These are phyloP conservation scores for Candida rishiriensis DNA, from an alignment of 805 yeast species.

Conservation along the genomic window DNA sequence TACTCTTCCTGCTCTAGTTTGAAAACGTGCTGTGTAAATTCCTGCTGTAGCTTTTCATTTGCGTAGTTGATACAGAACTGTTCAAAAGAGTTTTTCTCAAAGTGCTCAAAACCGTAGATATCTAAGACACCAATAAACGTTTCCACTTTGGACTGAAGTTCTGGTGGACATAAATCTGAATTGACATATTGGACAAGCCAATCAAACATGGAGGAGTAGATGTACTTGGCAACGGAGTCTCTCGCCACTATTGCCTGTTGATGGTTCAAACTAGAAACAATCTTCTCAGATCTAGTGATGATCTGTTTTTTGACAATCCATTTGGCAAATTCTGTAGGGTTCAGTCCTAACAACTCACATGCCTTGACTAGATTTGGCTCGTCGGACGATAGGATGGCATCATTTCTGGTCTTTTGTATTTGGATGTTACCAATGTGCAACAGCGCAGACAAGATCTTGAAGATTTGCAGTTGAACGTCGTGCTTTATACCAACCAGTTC, in stretches of 20 bases:
- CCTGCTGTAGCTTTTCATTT: conserved; percentile 94
- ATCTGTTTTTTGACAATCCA: conserved; percentile 94
- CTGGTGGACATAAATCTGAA: conserved; percentile 73
- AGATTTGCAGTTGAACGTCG: conserved; percentile 60
- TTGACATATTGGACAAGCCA: conserved; percentile 90
- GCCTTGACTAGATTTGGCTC: conserved; percentile 83
- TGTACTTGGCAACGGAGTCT: conserved; percentile 94
- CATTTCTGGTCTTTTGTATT: conserved; percentile 76
- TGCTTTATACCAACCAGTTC: conserved; percentile 68
- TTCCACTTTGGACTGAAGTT: conserved; percentile 50
- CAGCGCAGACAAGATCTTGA: conserved; percentile 78
- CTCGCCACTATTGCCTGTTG: conserved; percentile 87
- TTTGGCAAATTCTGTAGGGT: conserved; percentile 68
- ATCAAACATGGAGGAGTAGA: conserved; percentile 88
- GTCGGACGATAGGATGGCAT: conserved; percentile 76
- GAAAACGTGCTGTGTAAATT: conserved; percentile 95
- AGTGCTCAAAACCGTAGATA: conserved; percentile 97
- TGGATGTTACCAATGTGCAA: conserved; percentile 91
- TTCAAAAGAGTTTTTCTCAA: conserved; percentile 89
- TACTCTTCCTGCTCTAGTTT: conserved; percentile 96
- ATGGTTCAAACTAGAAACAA: conserved; percentile 74
- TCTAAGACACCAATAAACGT: conserved; percentile 94
- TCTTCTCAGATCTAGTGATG: conserved; percentile 87
- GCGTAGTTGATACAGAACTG: conserved; percentile 97
- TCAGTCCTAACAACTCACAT: conserved; percentile 78